Evolutionary conservation across 495 filamentous ascomycete species (phyloP), one percentile per base, ranked within the genome.

Genomic region (Penicillium cosmopolitanum): DNA sequence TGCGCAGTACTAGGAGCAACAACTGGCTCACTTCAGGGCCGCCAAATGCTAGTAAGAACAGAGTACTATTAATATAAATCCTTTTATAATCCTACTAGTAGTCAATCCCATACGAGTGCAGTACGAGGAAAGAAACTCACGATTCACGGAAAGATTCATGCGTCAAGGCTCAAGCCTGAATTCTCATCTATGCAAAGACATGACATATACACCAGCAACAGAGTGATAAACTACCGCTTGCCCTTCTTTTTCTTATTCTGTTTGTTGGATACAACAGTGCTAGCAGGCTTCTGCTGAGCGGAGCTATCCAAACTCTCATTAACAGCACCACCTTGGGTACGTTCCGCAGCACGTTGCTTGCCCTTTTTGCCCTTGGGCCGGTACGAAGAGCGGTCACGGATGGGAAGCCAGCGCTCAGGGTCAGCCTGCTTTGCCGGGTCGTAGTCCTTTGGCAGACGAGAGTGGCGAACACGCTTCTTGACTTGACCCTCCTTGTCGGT

Each of bases 281-380:
- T 70, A 60, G 46, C 21, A 28, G 46, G 62, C 69, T 71, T 79
- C 69, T 71, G 74, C 62, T 31, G 28, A 31, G 81, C 78, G 2
- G 85, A 80, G 35, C 87, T 89, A 21, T 85, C 87, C 10, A 85
- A 84, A 67, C 88, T 87, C 58, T 89, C 90, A 53, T 72, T 83
- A 18, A 89, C 87, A 40, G 85, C 73, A 36, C 93, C 93, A 62
- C 95, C 95, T 76, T 98, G 95, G 11, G 91, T 97, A 33, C 87
- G 77, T 44, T 89, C 90, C 25, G 82, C 84, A 15, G 83, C 86
- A 69, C 85, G 87, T 78, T 89, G 90, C 81, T 91, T 93, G 11
- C 91, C 91, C 81, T 96, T 97, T 72, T 87, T 88, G 11, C 93
- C 92, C 76, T 96, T 96, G 13, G 93, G 93, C 51, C 88, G 77